These are phyloP conservation scores for Ogataea wickerhamii DNA, from an alignment of 805 yeast species.

Conservation along the genomic window DNA sequence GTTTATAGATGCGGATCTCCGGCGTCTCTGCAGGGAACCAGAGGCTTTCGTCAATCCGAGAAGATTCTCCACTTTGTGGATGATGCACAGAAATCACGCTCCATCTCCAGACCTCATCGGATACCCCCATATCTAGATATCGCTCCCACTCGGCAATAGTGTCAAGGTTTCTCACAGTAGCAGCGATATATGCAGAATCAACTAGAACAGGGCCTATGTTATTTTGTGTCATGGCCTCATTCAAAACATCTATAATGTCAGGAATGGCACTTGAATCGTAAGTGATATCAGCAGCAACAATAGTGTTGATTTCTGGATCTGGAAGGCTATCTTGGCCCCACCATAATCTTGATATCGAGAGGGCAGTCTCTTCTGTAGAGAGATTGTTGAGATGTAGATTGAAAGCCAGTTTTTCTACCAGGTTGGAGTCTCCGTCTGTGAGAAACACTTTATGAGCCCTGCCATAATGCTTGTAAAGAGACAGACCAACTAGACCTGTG, in stretches of 20 bases:
- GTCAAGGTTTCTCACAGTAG: conserved; percentile 65
- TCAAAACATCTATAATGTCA: conserved; percentile 47
- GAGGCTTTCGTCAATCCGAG: conserved; percentile 6
- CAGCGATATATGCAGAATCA: conserved; percentile 47
- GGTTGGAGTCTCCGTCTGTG: conserved; percentile 66
- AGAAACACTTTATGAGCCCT: conserved; percentile 33
- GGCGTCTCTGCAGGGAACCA: conserved; percentile 25
- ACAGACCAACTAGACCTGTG: conserved; percentile 73
- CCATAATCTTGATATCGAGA: conserved; percentile 45
- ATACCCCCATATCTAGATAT: conserved; percentile 27
- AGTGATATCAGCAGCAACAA: conserved; percentile 86
- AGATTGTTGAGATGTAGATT: conserved; percentile 46
- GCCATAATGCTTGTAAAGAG: conserved; percentile 32
- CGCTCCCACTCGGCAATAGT: conserved; percentile 45
- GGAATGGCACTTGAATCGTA: conserved; percentile 66
- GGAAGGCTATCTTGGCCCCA: conserved; percentile 53
- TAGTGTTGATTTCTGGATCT: conserved; percentile 38
- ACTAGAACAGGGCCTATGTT: conserved; percentile 15
- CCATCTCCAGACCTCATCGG: conserved; percentile 29
- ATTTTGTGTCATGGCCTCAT: conserved; percentile 31
- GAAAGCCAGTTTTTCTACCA: conserved; percentile 44
- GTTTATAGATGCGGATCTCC: conserved; percentile 23
- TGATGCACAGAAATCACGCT: conserved; percentile 8
- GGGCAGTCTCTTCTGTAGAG: conserved; percentile 8
- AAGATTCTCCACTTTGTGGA: background rate